A percentile compares a stretch with the other conserved stretches of the same genome.
Conservation (phyloP, 305 asterid genomes). For the Withania somnifera region DNA sequence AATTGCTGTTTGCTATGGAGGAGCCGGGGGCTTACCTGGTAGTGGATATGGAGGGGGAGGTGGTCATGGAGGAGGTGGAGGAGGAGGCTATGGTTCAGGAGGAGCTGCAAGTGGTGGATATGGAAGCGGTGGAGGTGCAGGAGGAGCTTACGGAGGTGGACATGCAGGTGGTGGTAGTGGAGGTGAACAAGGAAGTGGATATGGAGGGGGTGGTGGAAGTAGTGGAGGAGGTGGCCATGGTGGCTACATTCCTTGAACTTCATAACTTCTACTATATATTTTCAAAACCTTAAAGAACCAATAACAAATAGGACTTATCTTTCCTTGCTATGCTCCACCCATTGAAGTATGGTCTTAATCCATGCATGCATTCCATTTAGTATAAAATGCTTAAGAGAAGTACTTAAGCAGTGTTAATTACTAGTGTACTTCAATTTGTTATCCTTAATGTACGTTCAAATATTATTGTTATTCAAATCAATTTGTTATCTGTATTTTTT, state of each 20-base stretch:
- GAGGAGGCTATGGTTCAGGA: neutral
- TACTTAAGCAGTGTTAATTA: neutral
- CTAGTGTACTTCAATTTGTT: neutral
- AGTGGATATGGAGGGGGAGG: neutral
- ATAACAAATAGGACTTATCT: neutral
- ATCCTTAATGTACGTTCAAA: neutral
- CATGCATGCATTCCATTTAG: neutral
- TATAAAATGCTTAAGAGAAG: neutral
- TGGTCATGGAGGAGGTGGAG: constrained; percentile 3
- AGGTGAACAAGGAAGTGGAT: neutral
- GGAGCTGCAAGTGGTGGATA: neutral
- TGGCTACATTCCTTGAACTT: constrained; percentile 17
- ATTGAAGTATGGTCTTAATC: neutral
- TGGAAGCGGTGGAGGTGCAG: constrained; percentile 1
- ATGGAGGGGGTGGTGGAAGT: constrained; percentile 1
- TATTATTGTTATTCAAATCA: neutral
- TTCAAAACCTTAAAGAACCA: neutral
- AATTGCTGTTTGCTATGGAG: neutral
- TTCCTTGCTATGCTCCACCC: neutral
- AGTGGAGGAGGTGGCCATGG: constrained; percentile 16
- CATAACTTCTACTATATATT: neutral
- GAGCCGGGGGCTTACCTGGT: neutral
- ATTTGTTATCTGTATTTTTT: neutral
- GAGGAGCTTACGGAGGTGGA: neutral
- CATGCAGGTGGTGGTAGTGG: neutral